Conservation (phyloP, 176 grass and related monocot genomes). For the Juncus inflexus region DNA sequence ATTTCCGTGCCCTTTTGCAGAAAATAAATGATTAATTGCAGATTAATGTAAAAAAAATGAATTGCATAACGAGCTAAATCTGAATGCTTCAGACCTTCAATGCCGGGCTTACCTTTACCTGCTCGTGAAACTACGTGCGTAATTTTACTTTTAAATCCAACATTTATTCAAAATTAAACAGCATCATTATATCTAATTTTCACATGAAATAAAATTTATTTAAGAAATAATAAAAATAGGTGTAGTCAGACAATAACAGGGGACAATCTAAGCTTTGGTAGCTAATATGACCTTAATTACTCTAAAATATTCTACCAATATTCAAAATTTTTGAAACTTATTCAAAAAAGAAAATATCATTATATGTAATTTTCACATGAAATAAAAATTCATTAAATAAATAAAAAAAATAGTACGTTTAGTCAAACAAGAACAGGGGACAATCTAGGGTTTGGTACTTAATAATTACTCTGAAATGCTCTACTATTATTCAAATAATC, state of each 20-base stretch:
- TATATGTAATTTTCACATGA: neutral
- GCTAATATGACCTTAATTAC: neutral
- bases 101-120: conserved; percentile 59
- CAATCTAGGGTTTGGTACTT: conserved; percentile 8
- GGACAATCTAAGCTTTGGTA: neutral
- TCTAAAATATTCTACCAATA: neutral
- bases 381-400: conserved; percentile 23
- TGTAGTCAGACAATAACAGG: too few species aligned
- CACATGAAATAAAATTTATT: too few species aligned
- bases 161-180: too few species aligned
- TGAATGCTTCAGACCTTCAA: conserved; percentile 1
- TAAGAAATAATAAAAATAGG: too few species aligned
- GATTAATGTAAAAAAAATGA: neutral
- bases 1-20: neutral
- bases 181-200: conserved; percentile 13
- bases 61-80: conserved; percentile 3
- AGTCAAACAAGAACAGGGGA: too few species aligned
- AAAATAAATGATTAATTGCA: neutral
- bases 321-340: too few species aligned
- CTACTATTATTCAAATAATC: too few species aligned
- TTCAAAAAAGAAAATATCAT: too few species aligned
- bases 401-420: neutral
- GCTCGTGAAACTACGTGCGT: conserved; percentile 46
- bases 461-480: neutral
- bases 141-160: conserved; percentile 1